phyloP scores from a whole-genome alignment of 192 early-diverging fungal species.

The Obelidium mucronatum region DNA sequence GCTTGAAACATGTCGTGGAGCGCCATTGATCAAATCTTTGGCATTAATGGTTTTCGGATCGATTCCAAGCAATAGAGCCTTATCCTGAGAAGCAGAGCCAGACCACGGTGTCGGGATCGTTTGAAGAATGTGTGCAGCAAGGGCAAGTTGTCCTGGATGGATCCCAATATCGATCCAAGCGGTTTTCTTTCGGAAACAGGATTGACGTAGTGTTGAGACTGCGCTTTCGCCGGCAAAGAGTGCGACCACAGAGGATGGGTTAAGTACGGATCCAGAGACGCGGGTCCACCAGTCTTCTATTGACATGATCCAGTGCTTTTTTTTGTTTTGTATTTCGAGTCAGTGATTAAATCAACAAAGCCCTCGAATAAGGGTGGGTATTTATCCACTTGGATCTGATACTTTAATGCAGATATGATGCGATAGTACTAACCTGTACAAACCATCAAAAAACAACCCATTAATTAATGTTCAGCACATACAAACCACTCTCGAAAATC shows the following conservation, averaged over 20 bases:
- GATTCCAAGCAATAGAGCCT: slow-evolving; percentile 1
- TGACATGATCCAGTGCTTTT: too few relatives aligned
- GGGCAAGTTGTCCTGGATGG: slow-evolving; percentile 14
- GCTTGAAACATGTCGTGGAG: background rate
- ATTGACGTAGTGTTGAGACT: slow-evolving; percentile 5
- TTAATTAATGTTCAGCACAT: too few relatives aligned
- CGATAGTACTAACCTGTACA: too few relatives aligned
- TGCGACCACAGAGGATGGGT: background rate
- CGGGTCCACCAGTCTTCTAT: slow-evolving; percentile 1
- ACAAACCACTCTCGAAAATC: too few relatives aligned
- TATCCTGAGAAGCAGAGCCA: background rate
- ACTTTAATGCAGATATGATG: too few relatives aligned
- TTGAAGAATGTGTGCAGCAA: slow-evolving; percentile 9
- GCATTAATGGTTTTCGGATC: background rate
- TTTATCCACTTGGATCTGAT: too few relatives aligned
- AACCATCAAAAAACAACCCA: too few relatives aligned
- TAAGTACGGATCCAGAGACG: background rate
- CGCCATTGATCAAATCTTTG: background rate
- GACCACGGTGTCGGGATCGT: slow-evolving; percentile 9
- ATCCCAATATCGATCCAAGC: slow-evolving; percentile 23
- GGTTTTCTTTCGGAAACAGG: background rate
- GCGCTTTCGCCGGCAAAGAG: slow-evolving; percentile 23
- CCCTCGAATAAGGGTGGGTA: too few relatives aligned
- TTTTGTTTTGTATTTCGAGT: too few relatives aligned
- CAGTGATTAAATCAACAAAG: too few relatives aligned